Conservation (phyloP, 371 early-diverging fungal species). For the Vairimorpha apis region DNA sequence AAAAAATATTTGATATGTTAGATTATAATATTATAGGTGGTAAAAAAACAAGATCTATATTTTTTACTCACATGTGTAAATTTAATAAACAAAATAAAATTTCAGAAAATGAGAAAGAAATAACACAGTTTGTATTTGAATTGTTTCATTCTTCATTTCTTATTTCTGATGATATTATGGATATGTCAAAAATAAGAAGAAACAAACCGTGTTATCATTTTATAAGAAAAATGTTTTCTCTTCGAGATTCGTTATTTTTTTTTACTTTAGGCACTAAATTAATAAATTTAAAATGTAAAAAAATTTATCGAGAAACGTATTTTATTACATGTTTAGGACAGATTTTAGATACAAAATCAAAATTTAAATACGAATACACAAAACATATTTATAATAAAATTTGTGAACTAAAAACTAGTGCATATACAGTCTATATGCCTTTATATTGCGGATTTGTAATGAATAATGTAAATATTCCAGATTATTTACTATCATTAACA, state of each 20-base stretch:
- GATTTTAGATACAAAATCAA: constrained; percentile 37
- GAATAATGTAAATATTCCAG: not conserved
- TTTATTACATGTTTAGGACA: constrained; percentile 80
- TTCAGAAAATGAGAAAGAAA: not conserved
- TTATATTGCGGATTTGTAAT: constrained; percentile 63
- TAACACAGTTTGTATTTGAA: constrained; percentile 8
- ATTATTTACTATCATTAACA: constrained; percentile 14
- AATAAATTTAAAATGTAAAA: not conserved
- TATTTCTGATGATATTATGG: constrained; percentile 93
- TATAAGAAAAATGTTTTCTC: constrained; percentile 75
- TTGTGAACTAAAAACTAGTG: constrained; percentile 89
- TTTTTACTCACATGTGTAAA: constrained; percentile 8
- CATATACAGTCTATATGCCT: constrained; percentile 92
- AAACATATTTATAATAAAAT: constrained; percentile 71
- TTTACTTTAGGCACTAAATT: constrained; percentile 70
- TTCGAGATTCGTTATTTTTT: constrained; percentile 85
- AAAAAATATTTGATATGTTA: not conserved
- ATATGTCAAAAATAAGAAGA: constrained; percentile 79
- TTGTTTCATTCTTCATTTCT: constrained; percentile 83
- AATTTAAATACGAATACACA: constrained; percentile 1
- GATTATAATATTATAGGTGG: constrained; percentile 20
- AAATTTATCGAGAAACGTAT: not conserved
- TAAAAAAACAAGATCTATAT: constrained; percentile 8
- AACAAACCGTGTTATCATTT: constrained; percentile 89
- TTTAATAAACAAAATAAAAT: no score